Percentiles rank a stretch among this genome's conserved stretches.
These are phyloP conservation scores for Kurtzmaniella quercitrusa DNA, from an alignment of 1,139 yeast species.

Conservation along the genomic window DNA sequence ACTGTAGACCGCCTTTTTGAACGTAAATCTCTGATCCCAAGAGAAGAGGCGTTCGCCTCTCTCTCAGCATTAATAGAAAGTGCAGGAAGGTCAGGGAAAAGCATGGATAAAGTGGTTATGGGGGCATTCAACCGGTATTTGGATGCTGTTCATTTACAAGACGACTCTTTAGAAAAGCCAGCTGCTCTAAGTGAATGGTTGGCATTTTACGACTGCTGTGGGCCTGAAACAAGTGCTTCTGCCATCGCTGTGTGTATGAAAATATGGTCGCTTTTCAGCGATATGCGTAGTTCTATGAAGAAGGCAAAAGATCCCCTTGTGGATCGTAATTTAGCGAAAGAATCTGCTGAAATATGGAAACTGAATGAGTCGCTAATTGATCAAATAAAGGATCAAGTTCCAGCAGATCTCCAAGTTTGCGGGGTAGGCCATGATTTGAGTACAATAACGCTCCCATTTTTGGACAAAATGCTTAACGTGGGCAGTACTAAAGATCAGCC, in stretches of 20 bases:
- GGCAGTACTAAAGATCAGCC: slow-evolving; percentile 19
- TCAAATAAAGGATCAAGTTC: slow-evolving; percentile 23
- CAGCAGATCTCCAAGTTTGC: slow-evolving; percentile 15
- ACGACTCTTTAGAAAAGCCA: slow-evolving; percentile 61
- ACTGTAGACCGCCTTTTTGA: slow-evolving; percentile 52
- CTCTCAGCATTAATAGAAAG: slow-evolving; percentile 35
- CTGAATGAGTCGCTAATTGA: slow-evolving; percentile 25
- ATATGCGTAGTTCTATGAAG: slow-evolving; percentile 38
- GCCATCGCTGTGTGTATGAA: slow-evolving; percentile 46
- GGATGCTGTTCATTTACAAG: slow-evolving; percentile 52
- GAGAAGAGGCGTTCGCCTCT: slow-evolving; percentile 43
- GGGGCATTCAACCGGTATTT: slow-evolving; percentile 71
- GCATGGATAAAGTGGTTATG: slow-evolving; percentile 60
- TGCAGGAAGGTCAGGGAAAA: slow-evolving; percentile 36
- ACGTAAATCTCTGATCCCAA: slow-evolving; percentile 43
- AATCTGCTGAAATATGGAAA: slow-evolving; percentile 27
- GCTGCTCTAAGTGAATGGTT: slow-evolving; percentile 73
- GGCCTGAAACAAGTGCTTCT: background rate
- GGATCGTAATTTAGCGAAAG: slow-evolving; percentile 43
- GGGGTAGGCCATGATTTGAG: slow-evolving; percentile 6
- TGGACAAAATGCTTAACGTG: slow-evolving; percentile 1
- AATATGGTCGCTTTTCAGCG: slow-evolving; percentile 64
- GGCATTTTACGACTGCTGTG: slow-evolving; percentile 52
- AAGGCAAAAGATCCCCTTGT: slow-evolving; percentile 22
- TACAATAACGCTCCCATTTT: background rate